Evolutionary conservation across 208 protist genomes (phyloP).

Genomic region (Crithidia brevicula): DNA sequence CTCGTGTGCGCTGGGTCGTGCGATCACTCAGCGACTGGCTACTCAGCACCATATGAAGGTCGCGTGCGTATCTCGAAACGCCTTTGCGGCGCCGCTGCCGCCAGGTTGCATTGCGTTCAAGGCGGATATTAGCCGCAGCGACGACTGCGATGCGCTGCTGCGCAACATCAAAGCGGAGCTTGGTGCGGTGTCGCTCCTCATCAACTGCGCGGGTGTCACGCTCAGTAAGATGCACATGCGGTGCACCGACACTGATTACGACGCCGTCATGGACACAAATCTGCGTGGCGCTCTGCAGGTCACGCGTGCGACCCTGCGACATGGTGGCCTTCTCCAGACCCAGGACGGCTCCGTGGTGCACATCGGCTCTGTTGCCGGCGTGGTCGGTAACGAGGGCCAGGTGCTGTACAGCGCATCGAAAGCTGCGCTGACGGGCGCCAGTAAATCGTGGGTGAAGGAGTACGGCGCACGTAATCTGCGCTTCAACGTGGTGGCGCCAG

Average conservation of each 20-base stretch:
- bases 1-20: conserved; percentile 65
- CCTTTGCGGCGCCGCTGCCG: conserved; percentile 37
- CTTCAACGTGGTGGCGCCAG: conserved; percentile 93
- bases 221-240: conserved; percentile 75
- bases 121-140: conserved; percentile 48
- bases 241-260: conserved; percentile 72
- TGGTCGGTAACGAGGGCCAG: conserved; percentile 87
- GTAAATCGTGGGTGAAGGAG: conserved; percentile 84
- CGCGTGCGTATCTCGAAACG: conserved; percentile 66
- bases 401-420: conserved; percentile 92
- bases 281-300: conserved; percentile 72
- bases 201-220: conserved; percentile 86
- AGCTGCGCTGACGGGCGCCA: conserved; percentile 82
- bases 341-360: conserved; percentile 71
- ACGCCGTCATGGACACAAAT: conserved; percentile 80
- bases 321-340: conserved; percentile 71
- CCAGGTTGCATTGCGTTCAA: conserved; percentile 46
- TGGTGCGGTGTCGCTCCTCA: conserved; percentile 64
- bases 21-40: conserved; percentile 51
- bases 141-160: conserved; percentile 66
- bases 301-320: conserved; percentile 71
- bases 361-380: conserved; percentile 81
- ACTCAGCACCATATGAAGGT: conserved; percentile 57
- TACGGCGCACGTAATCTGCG: conserved; percentile 83
- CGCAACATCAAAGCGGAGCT: conserved; percentile 43